Evolutionary conservation across 768 basidiomycete species (phyloP), one percentile per base, ranked within the genome.

Genomic region (Mycena belliarum): DNA sequence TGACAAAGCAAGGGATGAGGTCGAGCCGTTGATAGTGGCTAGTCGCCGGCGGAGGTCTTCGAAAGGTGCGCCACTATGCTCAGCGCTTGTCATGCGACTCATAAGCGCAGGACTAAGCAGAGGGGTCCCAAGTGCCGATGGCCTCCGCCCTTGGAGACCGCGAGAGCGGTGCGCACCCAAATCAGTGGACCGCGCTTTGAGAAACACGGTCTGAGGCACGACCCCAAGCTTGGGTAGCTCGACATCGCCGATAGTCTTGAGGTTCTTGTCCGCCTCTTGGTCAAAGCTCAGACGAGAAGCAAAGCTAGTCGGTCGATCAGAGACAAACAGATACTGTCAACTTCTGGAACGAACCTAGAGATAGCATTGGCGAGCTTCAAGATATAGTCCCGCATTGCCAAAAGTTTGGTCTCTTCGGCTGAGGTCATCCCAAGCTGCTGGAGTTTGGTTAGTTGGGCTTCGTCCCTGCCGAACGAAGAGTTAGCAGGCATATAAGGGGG

Each of bases 161-260:
- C 80, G 82, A 15, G 74, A 68, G 66, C 71, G 76, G 50, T 64
- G 63, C 15, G 72, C 24, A 24, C 49, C 55, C 12, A 71, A 52
- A 7, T 87, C 84, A 7, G 75, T 68, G 23, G 72, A 68, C 25
- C 81, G 74, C n/a, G 82, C 68, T 65, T 82, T 91, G 63, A 97
- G 75, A 72, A 98, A 97, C 20, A 97, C 86, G 0, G 93, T 97
- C 57, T 92, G 93, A 14, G 94, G 93, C 0, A 95, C 90, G 6
- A 95, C 88, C 1, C 89, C 88, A 4, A 98, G 84, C 65, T 92
- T 93, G 65, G 89, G 89, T 38, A 99, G 80, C 57, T 93, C 89
- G 32, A 93, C 79, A 47, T 88, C 83, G 20, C 82, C 83, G 10
- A 79, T 81, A 6, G 83, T 77, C 68, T 84, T 88, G 23, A 92